Evolutionary conservation across 2,329 filamentous ascomycete species (phyloP), one percentile per base, ranked within the genome.

Genomic region (Fusarium paranaense): DNA sequence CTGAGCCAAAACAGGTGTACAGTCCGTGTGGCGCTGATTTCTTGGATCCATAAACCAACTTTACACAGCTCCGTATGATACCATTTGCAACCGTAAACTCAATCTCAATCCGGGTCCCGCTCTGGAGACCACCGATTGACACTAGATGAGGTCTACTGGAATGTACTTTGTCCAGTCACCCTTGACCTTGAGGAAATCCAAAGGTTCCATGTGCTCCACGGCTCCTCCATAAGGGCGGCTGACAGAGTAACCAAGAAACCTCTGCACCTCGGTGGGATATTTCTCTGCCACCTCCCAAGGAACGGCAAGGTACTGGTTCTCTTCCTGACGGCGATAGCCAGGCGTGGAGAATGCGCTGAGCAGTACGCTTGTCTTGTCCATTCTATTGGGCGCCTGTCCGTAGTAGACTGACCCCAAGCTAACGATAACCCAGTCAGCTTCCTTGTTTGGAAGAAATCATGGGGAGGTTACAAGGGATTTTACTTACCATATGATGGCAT

Each of bases 171-270:
- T 50, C 56, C 32, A 67, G 30, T 67, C 65, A 6, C 65, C 65
- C 65, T 67, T 67, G 22, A 37, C 65, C 40, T 45, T 57, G 7
- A 67, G 50, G 18, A 27, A 63, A 22, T 67, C 59, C 6, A 63
- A 20, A 25, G 52, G 65, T 11, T 67, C 65, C 59, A 67, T 67
- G 13, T 67, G 65, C 33, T 67, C 65, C n/a, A 67, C 65, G 4
- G 32, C 20, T 22, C 65, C 65, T 22, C 65, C 65, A 20, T 67
- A 67, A 37, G 65, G 65, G 10, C 65, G 65, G 25, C 65, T 67
- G 18, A 67, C 52, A 38, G 14, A 62, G 38, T 59, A 63, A 14
- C 64, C 64, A 1, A 67, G 18, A 10, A 62, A 45, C 16, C 32
- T 27, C 30, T 33, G 25, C 6, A 63, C 47, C 14, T 62, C 52